These are phyloP conservation scores for Annulohypoxylon stygium DNA, from an alignment of 495 filamentous ascomycete genomes.

Conservation along the genomic window DNA sequence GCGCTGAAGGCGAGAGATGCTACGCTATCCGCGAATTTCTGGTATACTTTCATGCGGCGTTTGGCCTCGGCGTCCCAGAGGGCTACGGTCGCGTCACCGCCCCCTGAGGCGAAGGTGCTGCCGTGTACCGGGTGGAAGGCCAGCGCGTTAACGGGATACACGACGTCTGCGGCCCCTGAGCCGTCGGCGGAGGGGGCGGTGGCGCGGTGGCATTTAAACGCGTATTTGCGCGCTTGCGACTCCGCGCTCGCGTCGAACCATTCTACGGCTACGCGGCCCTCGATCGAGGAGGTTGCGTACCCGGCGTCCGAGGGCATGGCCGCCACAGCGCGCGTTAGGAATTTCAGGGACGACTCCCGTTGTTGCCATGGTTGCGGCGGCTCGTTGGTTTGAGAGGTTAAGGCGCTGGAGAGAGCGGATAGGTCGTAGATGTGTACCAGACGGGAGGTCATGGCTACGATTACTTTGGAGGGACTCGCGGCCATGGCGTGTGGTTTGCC, in stretches of 20 bases:
- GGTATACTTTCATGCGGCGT: constrained; percentile 90
- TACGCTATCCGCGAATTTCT: constrained; percentile 82
- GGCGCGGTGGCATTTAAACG: constrained; percentile 97
- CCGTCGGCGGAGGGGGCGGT: constrained; percentile 48
- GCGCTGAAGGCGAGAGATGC: constrained; percentile 79
- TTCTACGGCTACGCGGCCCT: constrained; percentile 94
- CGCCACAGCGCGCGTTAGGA: constrained; percentile 92
- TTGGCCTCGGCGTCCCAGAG: constrained; percentile 96
- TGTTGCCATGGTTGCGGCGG: constrained; percentile 86
- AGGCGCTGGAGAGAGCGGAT: constrained; percentile 69
- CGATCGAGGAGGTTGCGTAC: constrained; percentile 89
- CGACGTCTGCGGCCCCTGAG: constrained; percentile 72
- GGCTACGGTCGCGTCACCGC: constrained; percentile 93
- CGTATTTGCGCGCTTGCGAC: constrained; percentile 92
- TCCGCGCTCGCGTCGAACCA: constrained; percentile 92
- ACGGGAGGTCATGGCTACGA: constrained; percentile 96
- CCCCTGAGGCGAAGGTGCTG: constrained; percentile 87
- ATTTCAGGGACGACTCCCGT: constrained; percentile 91
- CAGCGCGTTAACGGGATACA: constrained; percentile 95
- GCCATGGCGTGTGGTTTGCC: constrained; percentile 91
- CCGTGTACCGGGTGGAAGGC: constrained; percentile 92
- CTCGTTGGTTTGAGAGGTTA: constrained; percentile 57
- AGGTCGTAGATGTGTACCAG: constrained; percentile 94
- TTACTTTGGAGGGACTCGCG: constrained; percentile 81
- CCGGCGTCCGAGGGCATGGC: constrained; percentile 97